Base-by-base conservation (phyloP, 1,139 yeast species). In the Yamadazyma oceani region DNA sequence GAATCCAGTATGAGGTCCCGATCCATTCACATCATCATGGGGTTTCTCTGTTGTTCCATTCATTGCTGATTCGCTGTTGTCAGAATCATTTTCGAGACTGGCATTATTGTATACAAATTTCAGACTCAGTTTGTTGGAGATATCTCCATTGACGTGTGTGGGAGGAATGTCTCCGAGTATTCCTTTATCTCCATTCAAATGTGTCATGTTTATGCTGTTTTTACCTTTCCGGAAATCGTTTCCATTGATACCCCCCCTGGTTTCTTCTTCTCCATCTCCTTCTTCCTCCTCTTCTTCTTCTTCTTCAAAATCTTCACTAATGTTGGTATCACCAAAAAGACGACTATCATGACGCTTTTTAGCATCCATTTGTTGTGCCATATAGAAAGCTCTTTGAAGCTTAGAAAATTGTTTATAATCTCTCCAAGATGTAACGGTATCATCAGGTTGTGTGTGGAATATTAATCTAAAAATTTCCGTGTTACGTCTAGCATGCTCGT, bases 371-470 rank as follows among this genome's bases (percentile, higher is more conserved):
- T 55, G 58, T 43, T 72, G 92, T 11, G 80, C 74, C 28, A 70
- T 51, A 32, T 61, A 57, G 53, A 85, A 85, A 0, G 83, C 85
- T 24, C 70, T 64, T 37, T 68, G 70, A 50, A 84, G 58, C 39
- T 74, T 76, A 34, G 78, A 73, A 57, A 72, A 86, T 26, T 75
- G 80, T 56, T 87, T 89, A 58, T 89, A 94, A 35, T 88, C 96
- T 41, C 78, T 77, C 99, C 99, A 94, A 0, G 92, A 77, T 16
- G 73, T 71, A 11, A 92, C 97, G 12, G 77, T 71, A 56, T 92
- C 88, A 59, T 94, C 98, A 0, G 99, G 99, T 57, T 92, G 97
- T 46, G 89, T 81, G 48, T 90, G 92, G 73, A 94, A 94, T 2
- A 92, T 88, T 60, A 84, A 72, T 43, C 97, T 73, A 64, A 77